Evolutionary conservation across 1,284 basidiomycete species (phyloP).

Genomic region (Chalciporus sp.): DNA sequence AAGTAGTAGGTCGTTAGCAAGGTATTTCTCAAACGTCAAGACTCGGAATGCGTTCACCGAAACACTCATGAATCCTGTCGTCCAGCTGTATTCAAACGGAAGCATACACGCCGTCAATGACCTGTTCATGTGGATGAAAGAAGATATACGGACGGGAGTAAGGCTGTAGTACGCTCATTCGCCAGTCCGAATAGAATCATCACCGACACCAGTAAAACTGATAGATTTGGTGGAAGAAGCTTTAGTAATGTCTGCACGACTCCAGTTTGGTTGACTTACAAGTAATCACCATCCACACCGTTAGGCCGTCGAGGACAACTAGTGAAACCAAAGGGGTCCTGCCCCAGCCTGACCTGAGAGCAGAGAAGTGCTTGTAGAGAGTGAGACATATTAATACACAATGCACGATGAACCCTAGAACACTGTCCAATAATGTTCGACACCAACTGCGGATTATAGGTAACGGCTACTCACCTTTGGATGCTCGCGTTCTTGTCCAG

Average conservation of each 20-base stretch:
- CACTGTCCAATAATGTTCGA: constrained; percentile 4
- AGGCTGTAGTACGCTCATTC: constrained; percentile 10
- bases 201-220: too few species aligned
- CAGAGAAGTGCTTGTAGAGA: constrained; percentile 19
- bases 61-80: constrained; percentile 12
- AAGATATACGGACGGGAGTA: constrained; percentile 20
- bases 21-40: too few species aligned
- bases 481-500: not conserved
- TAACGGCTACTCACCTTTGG: constrained; percentile 14
- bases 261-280: constrained; percentile 12
- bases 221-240: too few species aligned
- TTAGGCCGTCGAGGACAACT: constrained; percentile 12
- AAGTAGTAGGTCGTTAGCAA: too few species aligned
- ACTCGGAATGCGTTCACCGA: constrained; percentile 3
- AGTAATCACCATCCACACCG: constrained; percentile 9
- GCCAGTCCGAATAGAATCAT: not conserved
- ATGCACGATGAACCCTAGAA: constrained; percentile 19
- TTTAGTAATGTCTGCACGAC: not conserved
- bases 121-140: not conserved
- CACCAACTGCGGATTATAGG: not conserved
- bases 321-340: constrained; percentile 23
- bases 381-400: constrained; percentile 22
- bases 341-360: constrained; percentile 12
- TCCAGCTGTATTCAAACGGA: constrained; percentile 16
- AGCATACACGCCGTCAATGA: constrained; percentile 8